A percentile compares a stretch with the other conserved stretches of the same genome.
These are phyloP conservation scores for Nannizziopsis barbatae DNA, from an alignment of 2,329 filamentous ascomycete species.

Conservation along the genomic window DNA sequence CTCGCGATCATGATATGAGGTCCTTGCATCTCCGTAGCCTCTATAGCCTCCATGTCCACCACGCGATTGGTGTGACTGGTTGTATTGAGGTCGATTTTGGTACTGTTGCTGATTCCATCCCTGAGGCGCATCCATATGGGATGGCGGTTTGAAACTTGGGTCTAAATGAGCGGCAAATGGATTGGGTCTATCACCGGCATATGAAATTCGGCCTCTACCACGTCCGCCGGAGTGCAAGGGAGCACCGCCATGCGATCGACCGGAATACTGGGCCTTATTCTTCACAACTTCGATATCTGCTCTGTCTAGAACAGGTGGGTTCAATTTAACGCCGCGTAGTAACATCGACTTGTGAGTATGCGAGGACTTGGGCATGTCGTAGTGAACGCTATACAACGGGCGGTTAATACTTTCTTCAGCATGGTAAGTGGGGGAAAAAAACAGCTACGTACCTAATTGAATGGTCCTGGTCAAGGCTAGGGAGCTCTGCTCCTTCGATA, in stretches of 20 bases:
- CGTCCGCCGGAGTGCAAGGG: conserved; percentile 42
- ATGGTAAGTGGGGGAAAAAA: conserved; percentile 5
- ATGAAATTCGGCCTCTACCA: conserved; percentile 44
- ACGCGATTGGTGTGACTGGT: conserved; percentile 1
- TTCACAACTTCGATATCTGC: conserved; percentile 65
- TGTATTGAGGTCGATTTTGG: conserved; percentile 10
- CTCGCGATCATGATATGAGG: conserved; percentile 11
- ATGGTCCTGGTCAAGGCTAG: conserved; percentile 70
- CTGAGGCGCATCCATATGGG: conserved; percentile 22
- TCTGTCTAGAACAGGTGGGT: conserved; percentile 58
- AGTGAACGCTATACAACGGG: conserved; percentile 56
- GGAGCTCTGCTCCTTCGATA: conserved; percentile 58
- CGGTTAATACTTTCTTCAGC: conserved; percentile 13
- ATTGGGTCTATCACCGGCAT: conserved; percentile 36
- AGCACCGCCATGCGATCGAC: conserved; percentile 60
- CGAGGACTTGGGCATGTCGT: conserved; percentile 62
- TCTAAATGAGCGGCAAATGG: conserved; percentile 40
- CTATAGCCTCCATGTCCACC: conserved; percentile 15
- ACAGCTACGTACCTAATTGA: conserved; percentile 59
- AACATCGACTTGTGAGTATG: conserved; percentile 89
- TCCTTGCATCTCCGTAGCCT: conserved; percentile 10
- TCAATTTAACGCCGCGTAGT: conserved; percentile 67
- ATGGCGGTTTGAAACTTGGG: conserved; percentile 32
- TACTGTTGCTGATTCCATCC: conserved; percentile 12
- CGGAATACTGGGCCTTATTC: conserved; percentile 51